These are phyloP conservation scores for Friedmanniomyces simplex DNA, from an alignment of 495 filamentous ascomycete species.

Conservation along the genomic window DNA sequence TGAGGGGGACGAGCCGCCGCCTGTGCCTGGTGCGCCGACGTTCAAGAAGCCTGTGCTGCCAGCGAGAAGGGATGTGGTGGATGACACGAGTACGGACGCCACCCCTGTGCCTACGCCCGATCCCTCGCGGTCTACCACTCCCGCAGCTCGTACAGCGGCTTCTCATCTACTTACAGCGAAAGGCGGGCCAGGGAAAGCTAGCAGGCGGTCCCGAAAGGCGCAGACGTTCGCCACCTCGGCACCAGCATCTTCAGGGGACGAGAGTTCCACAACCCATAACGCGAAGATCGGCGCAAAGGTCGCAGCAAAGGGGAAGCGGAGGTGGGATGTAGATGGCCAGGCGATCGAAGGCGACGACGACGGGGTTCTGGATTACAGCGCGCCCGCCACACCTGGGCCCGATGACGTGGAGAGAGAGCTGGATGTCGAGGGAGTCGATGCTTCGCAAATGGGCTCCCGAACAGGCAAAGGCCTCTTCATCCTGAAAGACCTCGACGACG, in stretches of 20 bases:
- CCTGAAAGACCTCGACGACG: slow-evolving; percentile 81
- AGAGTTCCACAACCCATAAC: slow-evolving; percentile 40
- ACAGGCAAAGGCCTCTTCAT: slow-evolving; percentile 88
- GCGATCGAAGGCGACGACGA: slow-evolving; percentile 74
- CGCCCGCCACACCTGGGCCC: slow-evolving; percentile 40
- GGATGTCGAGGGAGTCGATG: slow-evolving; percentile 58
- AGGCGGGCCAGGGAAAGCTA: slow-evolving; percentile 60
- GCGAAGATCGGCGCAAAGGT: slow-evolving; percentile 40
- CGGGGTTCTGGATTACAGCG: slow-evolving; percentile 77
- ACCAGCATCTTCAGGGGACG: slow-evolving; percentile 75
- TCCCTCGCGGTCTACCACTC: slow-evolving; percentile 67
- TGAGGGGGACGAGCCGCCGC: slow-evolving; percentile 35
- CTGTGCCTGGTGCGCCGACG: slow-evolving; percentile 26
- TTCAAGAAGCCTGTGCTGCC: slow-evolving; percentile 16
- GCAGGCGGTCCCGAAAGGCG: slow-evolving; percentile 72
- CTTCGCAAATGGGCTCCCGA: slow-evolving; percentile 69
- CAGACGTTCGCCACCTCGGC: slow-evolving; percentile 57
- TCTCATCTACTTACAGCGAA: slow-evolving; percentile 61
- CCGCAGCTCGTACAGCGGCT: slow-evolving; percentile 40
- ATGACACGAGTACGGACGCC: slow-evolving; percentile 41
- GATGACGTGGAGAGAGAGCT: slow-evolving; percentile 38
- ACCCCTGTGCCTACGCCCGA: slow-evolving; percentile 61
- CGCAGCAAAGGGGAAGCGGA: slow-evolving; percentile 63
- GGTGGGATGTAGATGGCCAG: slow-evolving; percentile 82
- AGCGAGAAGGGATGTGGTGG: background rate